A percentile compares a stretch with the other conserved stretches of the same genome.
Evolutionary conservation across 345 rosid genomes (phyloP).

Genomic region (Bruguiera sexangula): DNA sequence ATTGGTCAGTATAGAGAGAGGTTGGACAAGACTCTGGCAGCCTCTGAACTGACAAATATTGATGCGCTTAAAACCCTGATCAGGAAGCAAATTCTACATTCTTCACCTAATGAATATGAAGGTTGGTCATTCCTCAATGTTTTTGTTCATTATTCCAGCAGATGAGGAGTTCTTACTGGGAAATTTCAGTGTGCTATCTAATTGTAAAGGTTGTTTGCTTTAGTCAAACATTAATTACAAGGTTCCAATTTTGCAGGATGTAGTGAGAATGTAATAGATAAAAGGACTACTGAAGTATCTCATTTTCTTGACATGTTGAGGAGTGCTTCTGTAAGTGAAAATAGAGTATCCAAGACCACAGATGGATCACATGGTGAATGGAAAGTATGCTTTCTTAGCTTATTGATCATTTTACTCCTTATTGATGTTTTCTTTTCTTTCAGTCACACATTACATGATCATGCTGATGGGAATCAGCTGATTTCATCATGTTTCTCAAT

Average conservation of each 20-base stretch:
- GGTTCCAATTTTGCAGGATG: constrained; percentile 40
- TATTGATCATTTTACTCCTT: background rate
- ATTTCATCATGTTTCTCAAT: background rate
- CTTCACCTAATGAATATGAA: constrained; percentile 37
- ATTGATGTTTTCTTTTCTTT: background rate
- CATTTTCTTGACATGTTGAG: constrained; percentile 79
- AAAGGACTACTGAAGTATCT: constrained; percentile 53
- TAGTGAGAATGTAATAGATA: constrained; percentile 47
- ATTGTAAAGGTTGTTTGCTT: constrained; percentile 5
- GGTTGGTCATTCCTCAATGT: constrained; percentile 35
- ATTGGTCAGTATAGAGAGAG: constrained; percentile 67
- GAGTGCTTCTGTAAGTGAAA: constrained; percentile 58
- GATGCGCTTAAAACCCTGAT: constrained; percentile 55
- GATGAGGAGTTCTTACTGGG: background rate
- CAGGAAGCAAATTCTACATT: constrained; percentile 48
- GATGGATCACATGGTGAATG: constrained; percentile 57
- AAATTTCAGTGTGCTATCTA: background rate
- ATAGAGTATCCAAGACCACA: constrained; percentile 31
- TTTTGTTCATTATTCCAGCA: background rate
- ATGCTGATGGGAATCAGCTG: background rate
- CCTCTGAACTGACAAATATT: constrained; percentile 53
- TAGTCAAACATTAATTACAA: constrained; percentile 11
- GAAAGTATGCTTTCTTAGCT: constrained; percentile 58
- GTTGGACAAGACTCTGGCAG: constrained; percentile 68
- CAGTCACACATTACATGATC: background rate